phyloP scores from a whole-genome alignment of 306 rosid genomes.

The Acmispon strigosus region DNA sequence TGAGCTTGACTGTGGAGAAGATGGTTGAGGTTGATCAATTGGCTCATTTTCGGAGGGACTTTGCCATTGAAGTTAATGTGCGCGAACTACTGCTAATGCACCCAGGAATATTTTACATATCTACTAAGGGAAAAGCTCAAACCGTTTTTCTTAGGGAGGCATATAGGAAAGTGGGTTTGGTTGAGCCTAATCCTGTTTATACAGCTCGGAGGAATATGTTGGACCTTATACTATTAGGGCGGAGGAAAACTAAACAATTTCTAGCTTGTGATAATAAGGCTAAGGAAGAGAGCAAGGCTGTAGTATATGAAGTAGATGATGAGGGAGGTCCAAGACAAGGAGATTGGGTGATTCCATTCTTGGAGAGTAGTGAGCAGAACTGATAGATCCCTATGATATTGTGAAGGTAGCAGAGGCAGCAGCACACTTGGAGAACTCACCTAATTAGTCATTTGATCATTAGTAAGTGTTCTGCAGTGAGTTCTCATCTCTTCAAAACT shows the following conservation, averaged over 20 bases:
- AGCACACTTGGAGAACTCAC: neutral
- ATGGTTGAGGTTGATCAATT: constrained; percentile 74
- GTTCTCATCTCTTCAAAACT: neutral
- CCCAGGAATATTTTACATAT: constrained; percentile 74
- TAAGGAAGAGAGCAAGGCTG: constrained; percentile 13
- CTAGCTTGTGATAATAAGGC: constrained; percentile 19
- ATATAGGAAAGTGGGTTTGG: constrained; percentile 43
- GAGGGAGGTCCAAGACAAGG: constrained; percentile 37
- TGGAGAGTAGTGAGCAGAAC: constrained; percentile 42
- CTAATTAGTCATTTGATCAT: neutral
- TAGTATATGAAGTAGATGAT: constrained; percentile 12
- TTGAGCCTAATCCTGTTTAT: constrained; percentile 48
- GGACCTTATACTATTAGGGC: constrained; percentile 54
- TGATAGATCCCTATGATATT: constrained; percentile 6
- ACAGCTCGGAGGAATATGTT: constrained; percentile 47
- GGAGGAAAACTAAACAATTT: constrained; percentile 41
- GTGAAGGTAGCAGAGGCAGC: neutral
- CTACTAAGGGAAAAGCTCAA: constrained; percentile 53
- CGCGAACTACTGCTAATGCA: constrained; percentile 54
- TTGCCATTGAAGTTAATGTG: constrained; percentile 50
- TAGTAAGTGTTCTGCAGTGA: neutral
- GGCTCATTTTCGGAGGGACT: constrained; percentile 60
- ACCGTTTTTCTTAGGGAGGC: constrained; percentile 73
- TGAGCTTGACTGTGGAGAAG: constrained; percentile 81
- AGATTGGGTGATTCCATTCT: constrained; percentile 54